These are phyloP conservation scores for Blastobotrys petasosporus DNA, from an alignment of 1,139 yeast genomes.

Conservation along the genomic window DNA sequence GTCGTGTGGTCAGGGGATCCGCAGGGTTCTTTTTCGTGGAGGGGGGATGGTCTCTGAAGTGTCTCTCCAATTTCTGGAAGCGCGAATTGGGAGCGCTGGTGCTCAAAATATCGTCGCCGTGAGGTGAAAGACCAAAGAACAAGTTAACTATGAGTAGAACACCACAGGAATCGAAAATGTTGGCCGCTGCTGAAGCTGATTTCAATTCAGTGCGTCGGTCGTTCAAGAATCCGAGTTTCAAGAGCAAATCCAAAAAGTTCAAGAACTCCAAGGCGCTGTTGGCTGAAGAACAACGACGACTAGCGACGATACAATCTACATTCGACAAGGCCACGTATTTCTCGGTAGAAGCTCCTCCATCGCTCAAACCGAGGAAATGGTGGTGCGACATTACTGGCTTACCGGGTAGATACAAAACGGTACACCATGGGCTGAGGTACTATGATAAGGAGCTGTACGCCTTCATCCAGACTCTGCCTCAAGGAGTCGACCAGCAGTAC, in stretches of 20 bases:
- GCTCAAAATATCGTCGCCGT: no score
- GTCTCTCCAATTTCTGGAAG: no score
- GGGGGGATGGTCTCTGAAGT: no score
- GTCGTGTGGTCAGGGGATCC: no score
- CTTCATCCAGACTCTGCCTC: conserved; percentile 71
- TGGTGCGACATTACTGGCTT: conserved; percentile 95
- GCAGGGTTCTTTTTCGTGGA: no score
- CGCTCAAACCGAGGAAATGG: conserved; percentile 69
- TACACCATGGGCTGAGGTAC: conserved; percentile 65
- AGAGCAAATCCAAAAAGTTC: conserved; percentile 40
- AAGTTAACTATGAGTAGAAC: no score
- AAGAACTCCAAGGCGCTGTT: conserved; percentile 72
- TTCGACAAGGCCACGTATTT: conserved; percentile 33
- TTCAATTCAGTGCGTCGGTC: conserved; percentile 21
- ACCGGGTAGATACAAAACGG: conserved; percentile 69
- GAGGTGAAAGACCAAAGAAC: no score
- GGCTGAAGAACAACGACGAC: conserved; percentile 68
- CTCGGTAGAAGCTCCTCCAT: conserved; percentile 77
- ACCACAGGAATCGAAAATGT: no score
- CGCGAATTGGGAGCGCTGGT: no score
- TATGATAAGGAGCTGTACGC: conserved; percentile 81
- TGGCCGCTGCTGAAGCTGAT: conserved; percentile 22
- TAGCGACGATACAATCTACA: conserved; percentile 21
- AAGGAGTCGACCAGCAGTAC: conserved; percentile 92
- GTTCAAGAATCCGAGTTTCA: conserved; percentile 53